phyloP scores from a whole-genome alignment of 2,329 filamentous ascomycete genomes.

The Lasiodiplodia sp. region DNA sequence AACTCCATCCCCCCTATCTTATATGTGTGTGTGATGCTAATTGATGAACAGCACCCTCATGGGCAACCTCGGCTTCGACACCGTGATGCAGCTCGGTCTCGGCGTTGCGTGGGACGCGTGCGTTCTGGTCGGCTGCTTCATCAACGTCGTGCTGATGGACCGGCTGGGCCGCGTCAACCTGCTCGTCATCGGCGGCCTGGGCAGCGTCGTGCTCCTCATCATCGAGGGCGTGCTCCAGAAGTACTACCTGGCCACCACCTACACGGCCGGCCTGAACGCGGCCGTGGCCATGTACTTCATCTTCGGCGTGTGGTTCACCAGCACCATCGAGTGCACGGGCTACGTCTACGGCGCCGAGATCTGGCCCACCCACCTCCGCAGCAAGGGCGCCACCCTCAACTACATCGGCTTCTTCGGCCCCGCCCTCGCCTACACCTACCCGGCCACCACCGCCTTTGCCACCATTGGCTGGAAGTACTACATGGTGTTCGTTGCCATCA shows the following conservation, averaged over 20 bases:
- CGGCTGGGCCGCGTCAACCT: slow-evolving; percentile 40
- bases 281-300: slow-evolving; percentile 32
- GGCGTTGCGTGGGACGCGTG: slow-evolving; percentile 40
- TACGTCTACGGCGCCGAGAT: slow-evolving; percentile 47
- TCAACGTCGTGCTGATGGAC: slow-evolving; percentile 41
- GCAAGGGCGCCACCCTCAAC: slow-evolving; percentile 33
- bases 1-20: rapidly evolving
- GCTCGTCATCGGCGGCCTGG: slow-evolving; percentile 35
- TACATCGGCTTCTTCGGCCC: slow-evolving; percentile 38
- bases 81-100: slow-evolving; percentile 39
- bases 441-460: slow-evolving; percentile 33
- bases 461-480: slow-evolving; percentile 45
- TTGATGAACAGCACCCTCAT: slow-evolving; percentile 36
- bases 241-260: slow-evolving; percentile 35
- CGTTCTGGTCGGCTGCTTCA: slow-evolving; percentile 37
- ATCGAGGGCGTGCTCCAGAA: slow-evolving; percentile 36
- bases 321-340: slow-evolving; percentile 38
- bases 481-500: slow-evolving; percentile 39
- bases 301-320: slow-evolving; percentile 35
- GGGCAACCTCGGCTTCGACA: slow-evolving; percentile 41
- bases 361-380: slow-evolving; percentile 44
- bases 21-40: neutral
- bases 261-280: slow-evolving; percentile 36
- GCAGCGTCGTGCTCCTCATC: slow-evolving; percentile 35
- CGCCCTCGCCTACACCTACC: slow-evolving; percentile 34